These are phyloP conservation scores for Meredithiella fracta DNA, from an alignment of 2,329 filamentous ascomycete species.

Conservation along the genomic window DNA sequence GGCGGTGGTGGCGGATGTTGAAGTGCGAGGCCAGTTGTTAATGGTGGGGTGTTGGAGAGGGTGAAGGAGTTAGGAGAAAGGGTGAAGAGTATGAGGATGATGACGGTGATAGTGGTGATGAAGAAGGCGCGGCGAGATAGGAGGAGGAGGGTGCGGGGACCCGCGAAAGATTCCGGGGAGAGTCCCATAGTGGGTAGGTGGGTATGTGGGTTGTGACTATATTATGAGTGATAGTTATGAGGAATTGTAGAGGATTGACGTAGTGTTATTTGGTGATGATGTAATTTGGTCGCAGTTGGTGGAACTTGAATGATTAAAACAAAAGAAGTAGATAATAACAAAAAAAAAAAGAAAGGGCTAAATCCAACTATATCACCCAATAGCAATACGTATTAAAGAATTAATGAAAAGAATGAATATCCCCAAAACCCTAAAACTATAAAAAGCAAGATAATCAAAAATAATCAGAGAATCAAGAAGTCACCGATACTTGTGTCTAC, in stretches of 20 bases:
- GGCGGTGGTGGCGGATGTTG: conserved; percentile 11
- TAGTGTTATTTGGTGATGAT: not conserved
- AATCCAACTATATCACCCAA: too few relatives aligned
- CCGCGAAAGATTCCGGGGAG: not conserved
- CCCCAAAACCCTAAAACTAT: too few relatives aligned
- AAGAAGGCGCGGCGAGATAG: conserved; percentile 12
- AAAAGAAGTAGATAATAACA: too few relatives aligned
- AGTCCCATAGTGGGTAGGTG: conserved; percentile 8
- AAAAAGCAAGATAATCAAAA: not conserved
- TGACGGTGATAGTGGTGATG: conserved; percentile 7
- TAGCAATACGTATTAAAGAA: too few relatives aligned
- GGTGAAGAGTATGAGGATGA: conserved; percentile 13
- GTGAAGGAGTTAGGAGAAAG: conserved; percentile 8
- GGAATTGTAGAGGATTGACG: not conserved
- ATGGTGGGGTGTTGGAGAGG: conserved; percentile 3
- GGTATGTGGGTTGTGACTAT: not conserved
- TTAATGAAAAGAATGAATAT: too few relatives aligned
- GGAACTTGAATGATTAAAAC: too few relatives aligned
- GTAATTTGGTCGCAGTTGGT: not conserved
- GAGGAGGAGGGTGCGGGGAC: not conserved
- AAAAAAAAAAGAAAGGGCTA: too few relatives aligned
- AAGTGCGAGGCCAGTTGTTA: not conserved
- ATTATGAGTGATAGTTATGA: not conserved
- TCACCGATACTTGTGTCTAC: not conserved
- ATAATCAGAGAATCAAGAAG: not conserved